Conservation (phyloP, 176 grass and related monocot genomes). For the Oropetium thomaeum region DNA sequence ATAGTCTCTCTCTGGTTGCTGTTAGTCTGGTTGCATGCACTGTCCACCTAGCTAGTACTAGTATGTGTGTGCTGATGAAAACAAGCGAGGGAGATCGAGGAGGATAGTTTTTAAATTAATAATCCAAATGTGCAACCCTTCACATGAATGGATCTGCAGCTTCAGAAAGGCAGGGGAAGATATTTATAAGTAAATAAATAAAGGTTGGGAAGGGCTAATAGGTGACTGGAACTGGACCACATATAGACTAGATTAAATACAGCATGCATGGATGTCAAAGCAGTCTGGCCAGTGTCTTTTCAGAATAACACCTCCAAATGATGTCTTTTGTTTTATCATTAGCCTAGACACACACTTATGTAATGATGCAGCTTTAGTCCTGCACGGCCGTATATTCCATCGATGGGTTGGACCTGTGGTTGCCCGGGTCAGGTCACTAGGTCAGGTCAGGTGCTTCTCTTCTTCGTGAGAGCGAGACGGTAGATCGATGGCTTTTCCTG, state of each 20-base stretch:
- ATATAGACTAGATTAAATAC: background rate
- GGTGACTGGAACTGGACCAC: constrained; percentile 23
- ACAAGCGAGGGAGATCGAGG: background rate
- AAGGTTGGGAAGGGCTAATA: no score
- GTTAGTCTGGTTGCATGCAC: background rate
- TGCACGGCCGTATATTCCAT: constrained; percentile 39
- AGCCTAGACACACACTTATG: background rate
- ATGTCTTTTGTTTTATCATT: background rate
- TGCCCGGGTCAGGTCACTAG: no score
- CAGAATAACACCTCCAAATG: constrained; percentile 11
- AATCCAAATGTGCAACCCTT: background rate
- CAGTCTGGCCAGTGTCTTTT: constrained; percentile 18
- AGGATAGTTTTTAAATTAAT: no score
- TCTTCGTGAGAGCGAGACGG: background rate
- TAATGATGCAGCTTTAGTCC: background rate
- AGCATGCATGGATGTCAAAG: constrained; percentile 4
- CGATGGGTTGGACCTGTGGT: constrained; percentile 19
- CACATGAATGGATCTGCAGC: background rate
- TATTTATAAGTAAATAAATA: no score
- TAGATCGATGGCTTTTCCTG: constrained; percentile 18
- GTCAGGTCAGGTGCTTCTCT: no score
- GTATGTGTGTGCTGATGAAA: background rate
- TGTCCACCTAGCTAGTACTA: no score
- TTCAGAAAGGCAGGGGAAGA: background rate
- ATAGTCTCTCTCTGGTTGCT: no score